phyloP scores from a whole-genome alignment of 208 protist genomes.

The Leishmania gerbilli region DNA sequence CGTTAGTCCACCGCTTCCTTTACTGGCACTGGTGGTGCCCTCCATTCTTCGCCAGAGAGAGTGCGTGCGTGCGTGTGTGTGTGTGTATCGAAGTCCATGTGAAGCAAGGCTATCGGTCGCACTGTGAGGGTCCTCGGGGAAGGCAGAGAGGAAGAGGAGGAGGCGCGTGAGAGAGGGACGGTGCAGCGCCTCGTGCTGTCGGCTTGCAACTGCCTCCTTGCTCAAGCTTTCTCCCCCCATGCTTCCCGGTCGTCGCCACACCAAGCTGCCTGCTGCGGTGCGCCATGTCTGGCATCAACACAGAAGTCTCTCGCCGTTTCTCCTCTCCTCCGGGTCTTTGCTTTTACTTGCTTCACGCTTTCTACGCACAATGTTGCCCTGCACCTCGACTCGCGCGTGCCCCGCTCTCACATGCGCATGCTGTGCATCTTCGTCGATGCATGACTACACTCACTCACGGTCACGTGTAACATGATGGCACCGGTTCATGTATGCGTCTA shows the following conservation, averaged over 20 bases:
- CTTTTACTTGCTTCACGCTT: no score
- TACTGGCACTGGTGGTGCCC: neutral
- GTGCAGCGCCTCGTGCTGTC: neutral
- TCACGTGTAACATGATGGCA: neutral
- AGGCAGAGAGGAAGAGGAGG: no score
- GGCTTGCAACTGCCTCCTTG: neutral
- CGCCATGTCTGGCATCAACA: neutral
- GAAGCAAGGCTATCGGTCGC: neutral
- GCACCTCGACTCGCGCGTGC: neutral
- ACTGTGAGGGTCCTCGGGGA: neutral
- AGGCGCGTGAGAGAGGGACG: neutral
- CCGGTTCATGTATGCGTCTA: neutral
- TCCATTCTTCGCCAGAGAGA: neutral
- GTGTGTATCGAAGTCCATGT: neutral
- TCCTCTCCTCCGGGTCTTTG: neutral
- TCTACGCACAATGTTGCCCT: neutral
- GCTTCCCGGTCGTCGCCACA: neutral
- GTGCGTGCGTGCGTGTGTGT: no score
- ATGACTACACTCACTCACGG: neutral
- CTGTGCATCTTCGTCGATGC: neutral
- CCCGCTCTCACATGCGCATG: neutral
- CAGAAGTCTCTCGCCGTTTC: neutral
- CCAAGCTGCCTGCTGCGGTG: neutral
- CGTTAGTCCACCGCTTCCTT: neutral
- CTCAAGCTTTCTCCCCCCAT: neutral